Conservation (phyloP, 2,329 filamentous ascomycete genomes). For the Penicillium sp. region DNA sequence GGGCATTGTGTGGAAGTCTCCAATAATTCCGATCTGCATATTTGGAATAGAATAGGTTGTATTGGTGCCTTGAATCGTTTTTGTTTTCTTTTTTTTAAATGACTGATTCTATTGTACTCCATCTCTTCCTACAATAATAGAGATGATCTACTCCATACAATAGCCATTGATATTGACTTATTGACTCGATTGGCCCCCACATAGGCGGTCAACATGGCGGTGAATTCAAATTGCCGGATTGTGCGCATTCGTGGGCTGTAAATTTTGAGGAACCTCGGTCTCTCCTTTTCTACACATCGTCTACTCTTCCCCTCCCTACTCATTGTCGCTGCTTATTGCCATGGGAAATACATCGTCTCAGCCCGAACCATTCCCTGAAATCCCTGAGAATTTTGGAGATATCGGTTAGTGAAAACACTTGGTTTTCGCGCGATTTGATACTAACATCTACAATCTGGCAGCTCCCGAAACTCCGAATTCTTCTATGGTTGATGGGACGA, state of each 20-base stretch:
- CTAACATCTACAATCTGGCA: constrained; percentile 2
- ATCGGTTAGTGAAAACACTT: background rate
- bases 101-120: background rate
- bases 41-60: background rate
- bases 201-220: background rate
- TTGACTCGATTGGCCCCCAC: background rate
- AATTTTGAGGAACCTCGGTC: constrained; percentile 4
- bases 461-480: constrained; percentile 6
- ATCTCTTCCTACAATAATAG: background rate
- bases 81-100: background rate
- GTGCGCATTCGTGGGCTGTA: background rate
- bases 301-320: background rate
- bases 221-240: background rate
- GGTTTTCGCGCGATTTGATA: background rate
- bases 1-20: background rate
- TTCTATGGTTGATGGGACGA: background rate
- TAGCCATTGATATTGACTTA: background rate
- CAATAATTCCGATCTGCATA: too few species aligned
- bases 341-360: constrained; percentile 8
- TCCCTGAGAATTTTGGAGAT: background rate
- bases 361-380: background rate
- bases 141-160: background rate
- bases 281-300: background rate
- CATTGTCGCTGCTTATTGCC: background rate
- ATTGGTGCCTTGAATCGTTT: background rate